Evolutionary conservation across 192 early-diverging fungal species (phyloP), one percentile per base, ranked within the genome.

Genomic region (Chytriomyces sp.): DNA sequence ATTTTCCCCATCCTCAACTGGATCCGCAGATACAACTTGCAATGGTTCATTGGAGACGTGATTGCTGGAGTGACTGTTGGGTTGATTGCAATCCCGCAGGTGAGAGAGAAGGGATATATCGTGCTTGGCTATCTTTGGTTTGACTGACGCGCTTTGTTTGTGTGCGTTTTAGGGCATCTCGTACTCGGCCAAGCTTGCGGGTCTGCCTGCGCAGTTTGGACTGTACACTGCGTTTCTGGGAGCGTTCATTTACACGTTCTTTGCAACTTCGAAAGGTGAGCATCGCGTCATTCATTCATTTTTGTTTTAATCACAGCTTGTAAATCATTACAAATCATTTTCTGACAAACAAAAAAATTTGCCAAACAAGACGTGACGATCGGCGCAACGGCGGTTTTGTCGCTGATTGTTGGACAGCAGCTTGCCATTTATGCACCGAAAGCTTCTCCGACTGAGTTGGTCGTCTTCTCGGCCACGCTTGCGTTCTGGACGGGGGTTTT

Each of bases 371-470:
- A 86, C 67, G 84, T 92, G 45, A 93, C 91, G 7, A 91, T 93
- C 63, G 92, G 93, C 3, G 83, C 91, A 0, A 91, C 91, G 1
- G 90, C 95, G 18, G 93, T 97, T 47, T 87, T 94, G 72, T 93
- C 93, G 26, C 88, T 91, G 28, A 76, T 94, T 35, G 83, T 91
- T 73, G 91, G 92, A 44, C 89, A 95, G 75, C 83, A 93, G 18
- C 76, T 89, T 59, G 76, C 79, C 1, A 64, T 80, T 61, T 67
- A 82, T 59, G 46, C 80, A 18, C 62, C 78, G 7, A 79, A 77
- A 23, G 83, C 65, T 18, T 66, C 70, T 6, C 47, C 64, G 16
- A 57, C 67, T 20, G 68, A 69, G 28, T 35, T 72, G 77, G 80
- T 91, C 67, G 67, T 83, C 65, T 90, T 90, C 50, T 86, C 87